phyloP scores from a whole-genome alignment of 1,284 basidiomycete species.

The Ustilago tritici region DNA sequence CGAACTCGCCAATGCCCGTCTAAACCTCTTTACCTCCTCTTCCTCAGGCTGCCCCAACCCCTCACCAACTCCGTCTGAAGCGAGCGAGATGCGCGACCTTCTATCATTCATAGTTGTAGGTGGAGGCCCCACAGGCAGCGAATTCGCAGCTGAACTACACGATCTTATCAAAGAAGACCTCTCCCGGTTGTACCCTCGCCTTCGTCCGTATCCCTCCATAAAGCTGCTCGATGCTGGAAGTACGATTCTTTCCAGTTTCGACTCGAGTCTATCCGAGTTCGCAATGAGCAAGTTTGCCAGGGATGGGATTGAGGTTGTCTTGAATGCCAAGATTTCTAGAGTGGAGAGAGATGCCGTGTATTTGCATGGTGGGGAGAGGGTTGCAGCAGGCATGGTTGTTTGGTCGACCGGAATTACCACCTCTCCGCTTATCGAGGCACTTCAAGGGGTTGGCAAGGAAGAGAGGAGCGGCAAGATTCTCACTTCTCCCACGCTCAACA shows the following conservation, averaged over 20 bases:
- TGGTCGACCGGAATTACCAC: conserved; percentile 85
- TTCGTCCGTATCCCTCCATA: conserved; percentile 39
- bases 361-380: not conserved
- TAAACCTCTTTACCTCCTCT: conserved; percentile 71
- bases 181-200: conserved; percentile 70
- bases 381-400: conserved; percentile 77
- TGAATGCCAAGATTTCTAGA: conserved; percentile 25
- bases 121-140: conserved; percentile 54
- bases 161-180: conserved; percentile 79
- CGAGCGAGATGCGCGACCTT: conserved; percentile 6
- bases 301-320: conserved; percentile 38
- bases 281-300: conserved; percentile 60
- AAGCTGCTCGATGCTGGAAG: conserved; percentile 58
- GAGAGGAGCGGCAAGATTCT: conserved; percentile 76
- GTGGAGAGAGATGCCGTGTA: conserved; percentile 35
- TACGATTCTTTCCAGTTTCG: conserved; percentile 64
- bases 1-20: conserved; percentile 76
- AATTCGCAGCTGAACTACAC: conserved; percentile 78
- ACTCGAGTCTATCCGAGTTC: conserved; percentile 57
- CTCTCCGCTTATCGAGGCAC: conserved; percentile 79
- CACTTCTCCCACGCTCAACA: conserved; percentile 39
- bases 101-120: conserved; percentile 54
- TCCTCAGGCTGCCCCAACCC: conserved; percentile 68
- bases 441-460: conserved; percentile 76
- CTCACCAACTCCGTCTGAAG: too few relatives aligned